These are phyloP conservation scores for Dentipellis fragilis DNA, from an alignment of 768 basidiomycete species.

Conservation along the genomic window DNA sequence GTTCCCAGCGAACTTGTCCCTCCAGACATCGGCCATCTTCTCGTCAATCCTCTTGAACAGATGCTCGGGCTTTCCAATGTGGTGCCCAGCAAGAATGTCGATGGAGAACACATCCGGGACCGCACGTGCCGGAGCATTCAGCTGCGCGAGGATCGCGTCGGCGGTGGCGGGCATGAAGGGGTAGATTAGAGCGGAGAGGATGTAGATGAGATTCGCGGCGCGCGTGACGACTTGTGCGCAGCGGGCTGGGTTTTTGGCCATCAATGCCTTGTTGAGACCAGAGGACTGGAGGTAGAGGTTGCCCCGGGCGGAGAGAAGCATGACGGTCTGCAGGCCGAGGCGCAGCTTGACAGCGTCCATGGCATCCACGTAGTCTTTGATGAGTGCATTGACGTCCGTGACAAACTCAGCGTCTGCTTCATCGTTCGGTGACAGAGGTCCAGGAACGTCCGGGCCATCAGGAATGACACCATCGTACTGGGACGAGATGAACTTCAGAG, in stretches of 20 bases:
- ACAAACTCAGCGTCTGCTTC: constrained; percentile 67
- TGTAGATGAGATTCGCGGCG: constrained; percentile 88
- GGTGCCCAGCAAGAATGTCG: constrained; percentile 84
- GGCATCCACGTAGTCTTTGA: constrained; percentile 72
- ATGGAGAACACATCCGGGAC: constrained; percentile 64
- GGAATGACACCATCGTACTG: constrained; percentile 78
- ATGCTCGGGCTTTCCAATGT: constrained; percentile 77
- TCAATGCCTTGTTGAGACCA: constrained; percentile 82
- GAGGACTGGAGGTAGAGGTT: constrained; percentile 94
- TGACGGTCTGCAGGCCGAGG: constrained; percentile 76
- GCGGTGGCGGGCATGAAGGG: constrained; percentile 96
- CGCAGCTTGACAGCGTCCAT: constrained; percentile 93
- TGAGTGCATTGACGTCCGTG: constrained; percentile 63
- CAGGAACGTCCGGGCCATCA: constrained; percentile 60
- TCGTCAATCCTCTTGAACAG: constrained; percentile 94
- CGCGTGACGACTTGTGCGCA: constrained; percentile 87
- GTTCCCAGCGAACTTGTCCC: constrained; percentile 66
- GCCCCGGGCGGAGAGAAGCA: constrained; percentile 81
- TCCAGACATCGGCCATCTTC: constrained; percentile 77
- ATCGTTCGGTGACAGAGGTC: constrained; percentile 61
- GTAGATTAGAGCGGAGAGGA: constrained; percentile 74
- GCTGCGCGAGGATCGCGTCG: constrained; percentile 68
- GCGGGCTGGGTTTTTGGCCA: constrained; percentile 69
- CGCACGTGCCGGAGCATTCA: constrained; percentile 80
- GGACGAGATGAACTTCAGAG: constrained; percentile 83